Conservation (phyloP, 2,329 filamentous ascomycete genomes). For the Hypoxylon sp. region DNA sequence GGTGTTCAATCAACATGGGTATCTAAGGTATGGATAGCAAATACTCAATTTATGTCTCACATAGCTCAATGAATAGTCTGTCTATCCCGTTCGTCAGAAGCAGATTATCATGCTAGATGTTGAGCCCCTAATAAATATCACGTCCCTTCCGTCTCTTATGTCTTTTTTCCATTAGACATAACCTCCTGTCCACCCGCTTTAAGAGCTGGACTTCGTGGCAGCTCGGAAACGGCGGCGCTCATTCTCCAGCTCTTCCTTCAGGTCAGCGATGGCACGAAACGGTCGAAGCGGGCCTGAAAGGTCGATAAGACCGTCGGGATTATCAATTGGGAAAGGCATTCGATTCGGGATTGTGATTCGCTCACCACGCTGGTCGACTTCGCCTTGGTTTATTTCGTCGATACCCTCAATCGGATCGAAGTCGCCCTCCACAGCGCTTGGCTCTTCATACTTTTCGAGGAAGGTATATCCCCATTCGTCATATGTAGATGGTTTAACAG, state of each 20-base stretch:
- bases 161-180: background rate
- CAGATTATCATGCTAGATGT: no score
- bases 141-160: background rate
- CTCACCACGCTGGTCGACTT: constrained; percentile 4
- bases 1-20: background rate
- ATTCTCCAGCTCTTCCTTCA: constrained; percentile 11
- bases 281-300: constrained; percentile 35
- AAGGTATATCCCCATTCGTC: constrained; percentile 55
- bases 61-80: no score
- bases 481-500: constrained; percentile 56
- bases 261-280: constrained; percentile 35
- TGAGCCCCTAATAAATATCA: background rate
- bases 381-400: constrained; percentile 40
- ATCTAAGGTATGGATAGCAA: no score
- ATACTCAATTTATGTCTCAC: no score
- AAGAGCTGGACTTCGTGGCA: background rate
- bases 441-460: constrained; percentile 53
- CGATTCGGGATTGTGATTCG: constrained; percentile 5
- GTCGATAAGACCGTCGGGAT: constrained; percentile 40
- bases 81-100: no score
- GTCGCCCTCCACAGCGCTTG: constrained; percentile 36
- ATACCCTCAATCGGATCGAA: constrained; percentile 43
- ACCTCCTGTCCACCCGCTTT: background rate
- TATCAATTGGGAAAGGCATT: constrained; percentile 22
- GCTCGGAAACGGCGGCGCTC: background rate